Percentiles rank a stretch among this genome's conserved stretches.
Conservation (phyloP, 2,329 filamentous ascomycete species). For the Beauveria sp. region DNA sequence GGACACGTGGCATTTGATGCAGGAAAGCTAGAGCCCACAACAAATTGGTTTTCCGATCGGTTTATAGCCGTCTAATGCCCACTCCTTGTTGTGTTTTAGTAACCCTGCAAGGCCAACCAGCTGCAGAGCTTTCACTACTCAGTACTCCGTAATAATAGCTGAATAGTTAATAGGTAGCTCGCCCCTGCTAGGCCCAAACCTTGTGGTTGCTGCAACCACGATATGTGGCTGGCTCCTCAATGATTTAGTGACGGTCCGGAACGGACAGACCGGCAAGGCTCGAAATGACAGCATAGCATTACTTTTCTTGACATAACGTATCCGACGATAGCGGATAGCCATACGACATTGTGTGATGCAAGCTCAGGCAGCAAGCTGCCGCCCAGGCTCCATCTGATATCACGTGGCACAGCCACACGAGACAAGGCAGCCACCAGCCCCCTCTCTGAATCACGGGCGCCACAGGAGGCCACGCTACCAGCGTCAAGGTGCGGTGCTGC, state of each 20-base stretch:
- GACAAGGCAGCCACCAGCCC: background rate
- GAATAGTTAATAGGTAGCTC: background rate
- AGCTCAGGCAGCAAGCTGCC: background rate
- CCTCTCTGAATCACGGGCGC: background rate
- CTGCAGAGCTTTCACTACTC: background rate
- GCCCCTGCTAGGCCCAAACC: background rate
- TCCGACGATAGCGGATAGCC: too few species aligned
- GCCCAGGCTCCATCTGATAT: background rate
- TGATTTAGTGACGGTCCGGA: background rate
- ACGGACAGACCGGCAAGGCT: background rate
- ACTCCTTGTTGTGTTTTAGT: background rate
- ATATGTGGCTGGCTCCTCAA: too few species aligned
- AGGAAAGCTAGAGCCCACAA: background rate
- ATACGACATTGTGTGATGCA: background rate
- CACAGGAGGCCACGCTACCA: background rate
- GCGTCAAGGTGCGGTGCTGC: background rate
- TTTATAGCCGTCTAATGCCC: background rate
- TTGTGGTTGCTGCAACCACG: background rate
- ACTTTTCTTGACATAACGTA: too few species aligned
- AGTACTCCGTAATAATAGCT: background rate
- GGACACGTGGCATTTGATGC: background rate
- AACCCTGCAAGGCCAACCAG: background rate
- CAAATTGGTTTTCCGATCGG: background rate
- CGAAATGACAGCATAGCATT: background rate
- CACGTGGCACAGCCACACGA: constrained; percentile 9